Evolutionary conservation across 768 basidiomycete genomes (phyloP).

Genomic region (Tylopilus sp.): DNA sequence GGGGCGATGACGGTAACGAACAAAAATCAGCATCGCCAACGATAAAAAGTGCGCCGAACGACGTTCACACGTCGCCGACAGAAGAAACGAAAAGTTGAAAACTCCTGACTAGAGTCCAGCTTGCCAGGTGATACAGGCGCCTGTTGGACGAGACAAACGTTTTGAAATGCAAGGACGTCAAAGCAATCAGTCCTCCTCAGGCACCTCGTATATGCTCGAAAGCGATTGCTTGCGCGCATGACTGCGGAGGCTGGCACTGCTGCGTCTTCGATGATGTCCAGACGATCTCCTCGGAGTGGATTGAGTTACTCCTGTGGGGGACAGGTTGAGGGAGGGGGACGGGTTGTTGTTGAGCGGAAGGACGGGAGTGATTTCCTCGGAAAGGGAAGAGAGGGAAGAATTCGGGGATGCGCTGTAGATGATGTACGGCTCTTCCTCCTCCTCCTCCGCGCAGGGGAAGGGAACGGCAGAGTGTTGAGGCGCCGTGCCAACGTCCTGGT

Average conservation of each 20-base stretch:
- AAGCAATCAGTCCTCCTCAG: constrained; percentile 27
- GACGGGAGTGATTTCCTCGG: constrained; percentile 28
- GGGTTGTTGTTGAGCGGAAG: constrained; percentile 20
- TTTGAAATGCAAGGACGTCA: not conserved
- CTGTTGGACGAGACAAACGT: not conserved
- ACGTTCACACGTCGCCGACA: constrained; percentile 14
- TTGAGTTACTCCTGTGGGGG: constrained; percentile 8
- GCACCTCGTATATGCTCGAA: constrained; percentile 32
- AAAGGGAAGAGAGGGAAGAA: constrained; percentile 31
- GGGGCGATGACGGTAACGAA: constrained; percentile 17
- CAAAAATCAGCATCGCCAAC: constrained; percentile 24
- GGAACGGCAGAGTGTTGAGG: constrained; percentile 20
- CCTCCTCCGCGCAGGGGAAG: constrained; percentile 26
- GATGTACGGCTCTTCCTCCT: constrained; percentile 32
- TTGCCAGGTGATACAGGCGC: constrained; percentile 15
- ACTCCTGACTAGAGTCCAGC: constrained; percentile 19
- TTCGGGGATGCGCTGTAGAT: constrained; percentile 34
- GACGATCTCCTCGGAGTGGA: constrained; percentile 13
- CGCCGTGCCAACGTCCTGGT: not conserved
- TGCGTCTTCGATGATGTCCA: constrained; percentile 29
- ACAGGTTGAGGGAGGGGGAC: constrained; percentile 7
- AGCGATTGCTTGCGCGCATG: constrained; percentile 31
- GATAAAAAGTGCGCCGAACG: constrained; percentile 2
- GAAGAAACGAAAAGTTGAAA: constrained; percentile 8
- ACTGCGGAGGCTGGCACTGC: constrained; percentile 31